Evolutionary conservation across 192 early-diverging fungal species (phyloP), one percentile per base, ranked within the genome.

Genomic region (Physocladia obscura): DNA sequence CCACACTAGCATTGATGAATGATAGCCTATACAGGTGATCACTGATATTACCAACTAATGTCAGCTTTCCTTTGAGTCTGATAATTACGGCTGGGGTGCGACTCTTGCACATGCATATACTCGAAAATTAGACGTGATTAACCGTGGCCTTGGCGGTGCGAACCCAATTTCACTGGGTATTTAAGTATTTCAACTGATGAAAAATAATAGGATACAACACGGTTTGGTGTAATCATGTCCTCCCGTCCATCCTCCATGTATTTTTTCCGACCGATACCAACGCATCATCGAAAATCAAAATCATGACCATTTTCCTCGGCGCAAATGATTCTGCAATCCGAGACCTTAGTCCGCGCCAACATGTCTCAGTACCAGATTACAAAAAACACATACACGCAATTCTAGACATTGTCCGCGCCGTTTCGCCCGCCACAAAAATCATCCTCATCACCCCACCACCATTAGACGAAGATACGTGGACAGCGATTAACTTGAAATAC

Each of bases 261-360:
- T 57, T 68, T 19, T 38, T 61, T 22, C 32, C 73, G 47, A 19
- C 27, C 27, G 1, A 17, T 35, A 13, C 21, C 67, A 13, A 37
- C n/a, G 50, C 36, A 19, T 19, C 60, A 44, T 48, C 83, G 1
- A 61, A 77, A 17, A 75, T 89, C 31, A 72, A 74, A 13, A 78
- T 93, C 31, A 69, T 93, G 72, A 84, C 82, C n/a, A 68, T 96
- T 24, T 92, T 91, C 55, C 83, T 92, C 56, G 94, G 94, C 24
- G 85, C 94, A 4, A 94, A 94, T 71, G 94, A 96, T 73, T 84
- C 91, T 0, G 81, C 79, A 0, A 49, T 87, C 26, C 71, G 70
- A 1, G 62, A 57, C 4, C 36, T 57, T 21, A 76, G 77, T 2
- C 29, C 60, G 0, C 84, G 88, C 1, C 88, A 90, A 54, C 85